A percentile compares a stretch with the other conserved stretches of the same genome.
These are phyloP conservation scores for Cladosporium sp. DNA, from an alignment of 2,329 filamentous ascomycete genomes.

Conservation along the genomic window DNA sequence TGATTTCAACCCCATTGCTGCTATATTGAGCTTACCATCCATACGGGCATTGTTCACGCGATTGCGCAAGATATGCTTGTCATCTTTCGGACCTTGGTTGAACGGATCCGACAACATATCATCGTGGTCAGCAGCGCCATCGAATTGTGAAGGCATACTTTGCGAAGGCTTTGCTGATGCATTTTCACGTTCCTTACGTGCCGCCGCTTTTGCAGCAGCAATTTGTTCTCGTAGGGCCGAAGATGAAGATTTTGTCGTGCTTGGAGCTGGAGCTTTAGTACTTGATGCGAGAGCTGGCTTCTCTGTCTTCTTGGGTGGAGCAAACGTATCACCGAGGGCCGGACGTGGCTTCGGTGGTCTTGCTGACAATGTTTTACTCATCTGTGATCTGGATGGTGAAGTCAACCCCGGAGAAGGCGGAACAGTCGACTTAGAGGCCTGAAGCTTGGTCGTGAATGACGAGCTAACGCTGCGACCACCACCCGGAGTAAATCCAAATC, in stretches of 20 bases:
- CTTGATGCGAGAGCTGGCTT: conserved; percentile 14
- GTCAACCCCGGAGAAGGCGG: background rate
- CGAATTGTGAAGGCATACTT: background rate
- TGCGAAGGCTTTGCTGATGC: conserved; percentile 15
- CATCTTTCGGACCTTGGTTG: conserved; percentile 59
- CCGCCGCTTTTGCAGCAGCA: conserved; percentile 83
- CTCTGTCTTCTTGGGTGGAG: conserved; percentile 17
- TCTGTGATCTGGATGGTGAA: conserved; percentile 24
- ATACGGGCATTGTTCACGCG: conserved; percentile 69
- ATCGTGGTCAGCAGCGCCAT: conserved; percentile 54
- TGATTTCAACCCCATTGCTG: conserved; percentile 72
- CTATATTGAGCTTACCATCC: conserved; percentile 81
- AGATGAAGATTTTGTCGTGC: conserved; percentile 56
- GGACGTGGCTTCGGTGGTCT: conserved; percentile 29
- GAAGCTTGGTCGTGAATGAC: conserved; percentile 21
- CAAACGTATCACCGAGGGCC: conserved; percentile 32
- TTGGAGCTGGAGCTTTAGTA: background rate
- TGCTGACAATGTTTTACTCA: conserved; percentile 34
- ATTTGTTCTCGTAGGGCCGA: conserved; percentile 82
- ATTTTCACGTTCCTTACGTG: conserved; percentile 32
- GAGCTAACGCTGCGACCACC: conserved; percentile 25
- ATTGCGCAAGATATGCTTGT: conserved; percentile 65
- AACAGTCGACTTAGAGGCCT: conserved; percentile 13
- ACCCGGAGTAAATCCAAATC: conserved; percentile 22
- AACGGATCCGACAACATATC: conserved; percentile 61